A percentile compares a stretch with the other conserved stretches of the same genome.
Conservation (phyloP, 805 yeast genomes). For the Saccharomycopsis vini region DNA sequence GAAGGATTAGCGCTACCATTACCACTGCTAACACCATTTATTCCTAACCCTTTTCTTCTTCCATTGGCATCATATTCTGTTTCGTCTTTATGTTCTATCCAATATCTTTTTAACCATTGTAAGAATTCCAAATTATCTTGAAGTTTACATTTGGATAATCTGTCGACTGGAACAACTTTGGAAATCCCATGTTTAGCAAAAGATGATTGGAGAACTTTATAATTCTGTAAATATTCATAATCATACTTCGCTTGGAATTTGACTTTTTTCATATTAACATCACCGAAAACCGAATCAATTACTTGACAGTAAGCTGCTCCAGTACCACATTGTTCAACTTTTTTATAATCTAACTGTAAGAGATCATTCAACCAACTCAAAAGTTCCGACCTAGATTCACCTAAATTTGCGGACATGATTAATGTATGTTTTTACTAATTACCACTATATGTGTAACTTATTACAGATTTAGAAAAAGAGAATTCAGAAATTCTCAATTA, state of each 20-base stretch:
- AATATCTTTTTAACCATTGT: slow-evolving; percentile 82
- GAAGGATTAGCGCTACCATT: background rate
- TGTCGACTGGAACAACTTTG: slow-evolving; percentile 71
- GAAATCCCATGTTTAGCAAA: slow-evolving; percentile 64
- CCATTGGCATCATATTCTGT: slow-evolving; percentile 61
- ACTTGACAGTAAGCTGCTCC: slow-evolving; percentile 95
- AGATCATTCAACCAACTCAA: slow-evolving; percentile 77
- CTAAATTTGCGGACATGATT: slow-evolving; percentile 28
- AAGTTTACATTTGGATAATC: slow-evolving; percentile 73
- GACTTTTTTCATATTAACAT: slow-evolving; percentile 73
- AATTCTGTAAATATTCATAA: slow-evolving; percentile 71
- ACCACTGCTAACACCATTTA: background rate
- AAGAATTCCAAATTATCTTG: slow-evolving; percentile 92
- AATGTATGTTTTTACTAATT: too few relatives aligned
- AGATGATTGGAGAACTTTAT: slow-evolving; percentile 77
- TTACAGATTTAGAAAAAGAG: too few relatives aligned
- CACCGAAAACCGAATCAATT: slow-evolving; percentile 75
- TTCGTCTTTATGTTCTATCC: slow-evolving; percentile 70
- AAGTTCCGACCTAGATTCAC: slow-evolving; percentile 78
- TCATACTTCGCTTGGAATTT: slow-evolving; percentile 62
- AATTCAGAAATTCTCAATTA: too few relatives aligned
- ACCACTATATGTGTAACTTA: too few relatives aligned
- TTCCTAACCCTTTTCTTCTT: slow-evolving; percentile 35
- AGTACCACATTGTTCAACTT: slow-evolving; percentile 88
- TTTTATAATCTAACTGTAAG: slow-evolving; percentile 53